These are phyloP conservation scores for Wallacemonas sp. DNA, from an alignment of 208 protist species.

Conservation along the genomic window DNA sequence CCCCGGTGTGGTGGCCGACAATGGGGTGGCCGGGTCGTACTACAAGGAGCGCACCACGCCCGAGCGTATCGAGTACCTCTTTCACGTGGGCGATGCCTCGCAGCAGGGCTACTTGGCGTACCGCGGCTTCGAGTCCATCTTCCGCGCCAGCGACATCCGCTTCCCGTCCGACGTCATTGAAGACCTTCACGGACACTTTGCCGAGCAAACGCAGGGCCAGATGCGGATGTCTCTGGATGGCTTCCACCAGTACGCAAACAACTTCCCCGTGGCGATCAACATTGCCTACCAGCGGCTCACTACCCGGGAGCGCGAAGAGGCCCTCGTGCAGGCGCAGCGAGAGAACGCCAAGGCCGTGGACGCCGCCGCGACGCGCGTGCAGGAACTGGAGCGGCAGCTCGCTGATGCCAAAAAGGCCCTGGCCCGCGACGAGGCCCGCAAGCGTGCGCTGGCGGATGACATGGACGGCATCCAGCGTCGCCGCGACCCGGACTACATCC, in stretches of 20 bases:
- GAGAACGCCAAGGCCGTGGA: conserved; percentile 35
- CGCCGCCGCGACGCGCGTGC: conserved; percentile 3
- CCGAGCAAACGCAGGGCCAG: conserved; percentile 19
- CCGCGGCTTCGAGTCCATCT: conserved; percentile 58
- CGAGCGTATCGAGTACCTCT: conserved; percentile 68
- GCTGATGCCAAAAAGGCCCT: conserved; percentile 35
- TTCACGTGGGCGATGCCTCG: conserved; percentile 32
- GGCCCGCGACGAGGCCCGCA: conserved; percentile 38
- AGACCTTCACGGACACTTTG: conserved; percentile 62
- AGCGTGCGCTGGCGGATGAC: conserved; percentile 46
- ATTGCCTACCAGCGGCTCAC: conserved; percentile 68
- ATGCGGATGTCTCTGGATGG: conserved; percentile 42
- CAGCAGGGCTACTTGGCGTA: conserved; percentile 32
- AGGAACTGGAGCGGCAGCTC: conserved; percentile 45
- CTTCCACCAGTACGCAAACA: conserved; percentile 63
- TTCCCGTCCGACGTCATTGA: conserved; percentile 60
- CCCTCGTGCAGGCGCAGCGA: conserved; percentile 47
- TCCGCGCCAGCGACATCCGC: conserved; percentile 51
- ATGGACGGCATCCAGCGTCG: conserved; percentile 48
- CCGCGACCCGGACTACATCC: conserved; percentile 47
- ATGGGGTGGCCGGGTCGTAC: conserved; percentile 1
- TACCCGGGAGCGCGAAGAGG: conserved; percentile 57
- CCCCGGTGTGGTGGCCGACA: conserved; percentile 4
- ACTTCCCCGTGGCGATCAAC: conserved; percentile 71
- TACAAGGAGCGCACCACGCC: conserved; percentile 53